phyloP scores from a whole-genome alignment of 495 filamentous ascomycete species.

The Pyrenula aspistea region DNA sequence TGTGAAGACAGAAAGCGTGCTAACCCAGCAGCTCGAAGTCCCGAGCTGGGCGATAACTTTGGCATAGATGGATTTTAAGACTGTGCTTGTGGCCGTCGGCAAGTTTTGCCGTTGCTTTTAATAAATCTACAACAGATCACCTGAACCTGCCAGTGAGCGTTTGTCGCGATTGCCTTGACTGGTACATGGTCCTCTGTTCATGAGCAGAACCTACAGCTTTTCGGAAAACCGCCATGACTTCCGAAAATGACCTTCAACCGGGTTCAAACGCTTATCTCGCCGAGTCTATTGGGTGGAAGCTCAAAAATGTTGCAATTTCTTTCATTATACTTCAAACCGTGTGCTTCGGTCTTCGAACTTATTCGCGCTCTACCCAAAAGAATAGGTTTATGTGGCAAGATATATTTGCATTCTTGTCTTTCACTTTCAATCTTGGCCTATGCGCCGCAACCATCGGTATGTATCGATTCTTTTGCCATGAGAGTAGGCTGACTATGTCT shows the following conservation, averaged over 20 bases:
- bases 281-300: background rate
- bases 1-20: no score
- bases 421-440: background rate
- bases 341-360: background rate
- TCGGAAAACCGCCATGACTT: background rate
- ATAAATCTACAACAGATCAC: no score
- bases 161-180: background rate
- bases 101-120: no score
- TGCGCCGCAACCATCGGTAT: background rate
- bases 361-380: background rate
- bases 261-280: background rate
- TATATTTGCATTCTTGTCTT: background rate
- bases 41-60: no score
- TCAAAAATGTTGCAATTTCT: background rate
- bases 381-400: background rate
- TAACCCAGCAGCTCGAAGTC: no score
- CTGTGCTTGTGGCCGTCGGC: no score
- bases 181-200: background rate
- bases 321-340: background rate
- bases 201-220: background rate
- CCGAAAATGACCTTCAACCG: background rate
- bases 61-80: no score
- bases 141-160: no score
- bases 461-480: background rate
- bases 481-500: background rate